These are phyloP conservation scores for Torulaspora globosa DNA, from an alignment of 1,139 yeast genomes.

Conservation along the genomic window DNA sequence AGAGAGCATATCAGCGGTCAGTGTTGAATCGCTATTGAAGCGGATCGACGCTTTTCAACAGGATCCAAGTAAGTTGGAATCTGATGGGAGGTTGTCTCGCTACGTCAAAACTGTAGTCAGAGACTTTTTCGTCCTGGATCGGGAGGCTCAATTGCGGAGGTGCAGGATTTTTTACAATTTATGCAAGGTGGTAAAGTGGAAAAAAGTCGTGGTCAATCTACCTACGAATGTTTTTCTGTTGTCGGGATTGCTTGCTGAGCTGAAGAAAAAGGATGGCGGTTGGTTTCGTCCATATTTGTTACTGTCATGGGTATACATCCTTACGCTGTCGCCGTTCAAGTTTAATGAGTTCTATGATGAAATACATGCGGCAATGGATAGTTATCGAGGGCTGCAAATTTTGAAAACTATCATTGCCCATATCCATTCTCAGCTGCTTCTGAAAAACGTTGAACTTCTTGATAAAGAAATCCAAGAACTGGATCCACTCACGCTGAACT, in stretches of 20 bases:
- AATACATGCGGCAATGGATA: slow-evolving; percentile 38
- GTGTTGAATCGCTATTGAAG: slow-evolving; percentile 12
- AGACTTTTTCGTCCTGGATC: slow-evolving; percentile 30
- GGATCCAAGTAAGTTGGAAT: slow-evolving; percentile 46
- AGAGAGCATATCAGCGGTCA: slow-evolving; percentile 1
- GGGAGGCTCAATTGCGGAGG: slow-evolving; percentile 10
- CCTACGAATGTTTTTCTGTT: slow-evolving; percentile 56
- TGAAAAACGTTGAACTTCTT: slow-evolving; percentile 27
- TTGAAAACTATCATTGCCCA: slow-evolving; percentile 38
- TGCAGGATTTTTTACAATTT: slow-evolving; percentile 50
- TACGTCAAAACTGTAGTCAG: slow-evolving; percentile 38
- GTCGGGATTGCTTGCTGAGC: slow-evolving; percentile 22
- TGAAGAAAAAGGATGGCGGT: slow-evolving; percentile 7
- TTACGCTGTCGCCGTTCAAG: slow-evolving; percentile 68
- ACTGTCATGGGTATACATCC: slow-evolving; percentile 69
- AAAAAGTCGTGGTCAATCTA: slow-evolving; percentile 54
- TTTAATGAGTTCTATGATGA: slow-evolving; percentile 43
- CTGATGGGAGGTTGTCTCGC: slow-evolving; percentile 33
- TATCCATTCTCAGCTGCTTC: slow-evolving; percentile 33
- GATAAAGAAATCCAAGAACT: not conserved
- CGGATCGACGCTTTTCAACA: slow-evolving; percentile 50
- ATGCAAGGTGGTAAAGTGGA: slow-evolving; percentile 63
- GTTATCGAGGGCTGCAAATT: slow-evolving; percentile 45
- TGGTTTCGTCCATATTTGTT: slow-evolving; percentile 60
- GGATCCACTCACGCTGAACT: slow-evolving; percentile 21